These are phyloP conservation scores for Zygosaccharomyces pseudobailii DNA, from an alignment of 1,139 yeast species.

Conservation along the genomic window DNA sequence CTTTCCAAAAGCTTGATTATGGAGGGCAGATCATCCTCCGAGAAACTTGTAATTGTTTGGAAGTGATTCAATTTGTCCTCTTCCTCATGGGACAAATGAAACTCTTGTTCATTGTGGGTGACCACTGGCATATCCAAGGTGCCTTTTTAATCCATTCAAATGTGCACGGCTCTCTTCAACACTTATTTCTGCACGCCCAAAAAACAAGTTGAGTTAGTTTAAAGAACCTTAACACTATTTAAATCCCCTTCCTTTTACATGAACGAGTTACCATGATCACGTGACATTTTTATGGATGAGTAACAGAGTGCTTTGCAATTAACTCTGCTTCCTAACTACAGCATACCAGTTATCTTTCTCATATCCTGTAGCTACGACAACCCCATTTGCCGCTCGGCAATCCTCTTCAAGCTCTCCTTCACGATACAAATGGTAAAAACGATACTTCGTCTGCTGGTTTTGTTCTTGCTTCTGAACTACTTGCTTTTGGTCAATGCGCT, in stretches of 20 bases:
- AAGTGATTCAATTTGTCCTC: constrained; percentile 38
- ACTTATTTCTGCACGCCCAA: neutral
- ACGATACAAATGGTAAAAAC: constrained; percentile 83
- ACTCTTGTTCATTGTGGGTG: constrained; percentile 19
- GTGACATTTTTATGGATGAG: no score
- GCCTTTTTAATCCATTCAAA: neutral
- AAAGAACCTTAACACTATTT: neutral
- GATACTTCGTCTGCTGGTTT: constrained; percentile 49
- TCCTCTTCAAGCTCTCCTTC: constrained; percentile 77
- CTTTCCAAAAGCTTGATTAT: constrained; percentile 34
- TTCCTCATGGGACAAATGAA: constrained; percentile 36
- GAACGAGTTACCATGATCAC: no score
- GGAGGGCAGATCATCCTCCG: constrained; percentile 34
- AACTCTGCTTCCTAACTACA: constrained; percentile 35
- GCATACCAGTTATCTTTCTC: constrained; percentile 97
- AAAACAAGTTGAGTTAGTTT: neutral
- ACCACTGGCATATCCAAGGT: constrained; percentile 26
- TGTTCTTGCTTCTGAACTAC: constrained; percentile 10
- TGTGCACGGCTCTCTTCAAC: neutral
- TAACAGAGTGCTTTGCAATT: neutral
- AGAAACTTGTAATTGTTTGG: constrained; percentile 36
- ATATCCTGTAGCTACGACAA: constrained; percentile 67
- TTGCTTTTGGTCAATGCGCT: constrained; percentile 6
- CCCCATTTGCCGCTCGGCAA: constrained; percentile 63
- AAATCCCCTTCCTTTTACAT: neutral